A percentile compares a stretch with the other conserved stretches of the same genome.
These are phyloP conservation scores for Arthroderma uncinatum DNA, from an alignment of 2,329 filamentous ascomycete species.

Conservation along the genomic window DNA sequence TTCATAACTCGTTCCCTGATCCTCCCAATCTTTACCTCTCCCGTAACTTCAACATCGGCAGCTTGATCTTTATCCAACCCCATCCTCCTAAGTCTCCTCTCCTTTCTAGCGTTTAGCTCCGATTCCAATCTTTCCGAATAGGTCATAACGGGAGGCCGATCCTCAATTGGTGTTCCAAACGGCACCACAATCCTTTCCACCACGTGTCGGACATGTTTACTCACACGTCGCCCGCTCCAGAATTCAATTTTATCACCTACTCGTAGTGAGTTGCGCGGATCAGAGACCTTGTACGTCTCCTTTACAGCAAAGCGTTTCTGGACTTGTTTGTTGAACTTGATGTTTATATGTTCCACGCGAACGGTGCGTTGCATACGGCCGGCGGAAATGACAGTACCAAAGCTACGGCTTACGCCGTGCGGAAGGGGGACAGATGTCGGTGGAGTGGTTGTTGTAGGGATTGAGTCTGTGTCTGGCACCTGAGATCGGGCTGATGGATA, in stretches of 20 bases:
- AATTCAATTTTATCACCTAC: slow-evolving; percentile 37
- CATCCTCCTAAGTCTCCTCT: slow-evolving; percentile 21
- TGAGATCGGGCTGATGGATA: background rate
- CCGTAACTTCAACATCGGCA: slow-evolving; percentile 15
- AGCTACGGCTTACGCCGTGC: slow-evolving; percentile 20
- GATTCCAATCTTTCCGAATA: slow-evolving; percentile 26
- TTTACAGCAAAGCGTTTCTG: slow-evolving; percentile 29
- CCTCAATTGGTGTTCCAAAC: slow-evolving; percentile 27
- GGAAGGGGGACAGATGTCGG: background rate
- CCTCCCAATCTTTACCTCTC: slow-evolving; percentile 19
- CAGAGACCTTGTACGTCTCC: slow-evolving; percentile 27
- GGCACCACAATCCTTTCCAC: slow-evolving; percentile 35
- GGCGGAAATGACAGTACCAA: slow-evolving; percentile 32
- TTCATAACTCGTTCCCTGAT: slow-evolving; percentile 24
- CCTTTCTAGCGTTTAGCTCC: slow-evolving; percentile 24
- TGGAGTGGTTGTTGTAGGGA: background rate
- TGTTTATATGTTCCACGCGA: slow-evolving; percentile 25
- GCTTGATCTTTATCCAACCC: slow-evolving; percentile 13
- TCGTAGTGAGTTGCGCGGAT: slow-evolving; percentile 33
- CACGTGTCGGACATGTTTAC: slow-evolving; percentile 30
- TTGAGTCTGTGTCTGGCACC: background rate
- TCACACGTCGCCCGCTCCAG: slow-evolving; percentile 30
- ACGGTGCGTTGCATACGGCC: slow-evolving; percentile 34
- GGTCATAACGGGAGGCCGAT: slow-evolving; percentile 28
- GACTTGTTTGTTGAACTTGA: slow-evolving; percentile 29